phyloP scores from a whole-genome alignment of 2,329 filamentous ascomycete genomes.

The Amesomyces nigricolor region DNA sequence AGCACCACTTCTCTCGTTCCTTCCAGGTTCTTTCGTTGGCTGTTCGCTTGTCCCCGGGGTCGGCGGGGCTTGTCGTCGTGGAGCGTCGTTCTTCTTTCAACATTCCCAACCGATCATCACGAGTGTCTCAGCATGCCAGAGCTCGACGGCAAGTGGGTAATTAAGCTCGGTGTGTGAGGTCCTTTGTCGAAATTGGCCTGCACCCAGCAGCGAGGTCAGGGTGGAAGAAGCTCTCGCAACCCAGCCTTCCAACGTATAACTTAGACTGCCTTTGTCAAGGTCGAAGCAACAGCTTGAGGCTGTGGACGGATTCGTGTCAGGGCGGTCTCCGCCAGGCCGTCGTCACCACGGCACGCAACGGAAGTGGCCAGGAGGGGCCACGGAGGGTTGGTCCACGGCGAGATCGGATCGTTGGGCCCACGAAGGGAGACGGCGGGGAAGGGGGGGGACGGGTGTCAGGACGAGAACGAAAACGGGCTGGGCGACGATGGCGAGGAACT shows the following conservation, averaged over 20 bases:
- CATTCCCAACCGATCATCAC: background rate
- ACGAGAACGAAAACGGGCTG: background rate
- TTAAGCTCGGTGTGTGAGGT: too few species aligned
- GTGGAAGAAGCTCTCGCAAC: background rate
- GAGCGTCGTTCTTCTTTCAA: background rate
- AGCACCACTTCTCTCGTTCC: too few species aligned
- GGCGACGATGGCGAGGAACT: background rate
- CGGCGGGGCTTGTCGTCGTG: background rate
- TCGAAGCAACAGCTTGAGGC: background rate
- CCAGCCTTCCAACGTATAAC: background rate
- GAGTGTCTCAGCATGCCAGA: background rate
- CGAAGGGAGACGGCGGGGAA: constrained; percentile 1
- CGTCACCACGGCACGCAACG: constrained; percentile 3
- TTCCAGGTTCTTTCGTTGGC: background rate
- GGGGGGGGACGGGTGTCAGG: background rate
- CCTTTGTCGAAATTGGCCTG: background rate
- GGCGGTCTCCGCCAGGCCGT: constrained; percentile 5
- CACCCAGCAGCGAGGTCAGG: background rate
- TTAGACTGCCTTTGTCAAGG: constrained; percentile 5
- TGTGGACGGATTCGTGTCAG: background rate
- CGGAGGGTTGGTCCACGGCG: constrained; percentile 9
- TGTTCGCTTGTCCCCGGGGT: background rate
- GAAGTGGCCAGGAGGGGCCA: constrained; percentile 10
- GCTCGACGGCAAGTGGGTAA: background rate
- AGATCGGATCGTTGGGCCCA: constrained; percentile 13